Conservation (phyloP, 129 eudicot genomes). For the Silybum marianum region DNA sequence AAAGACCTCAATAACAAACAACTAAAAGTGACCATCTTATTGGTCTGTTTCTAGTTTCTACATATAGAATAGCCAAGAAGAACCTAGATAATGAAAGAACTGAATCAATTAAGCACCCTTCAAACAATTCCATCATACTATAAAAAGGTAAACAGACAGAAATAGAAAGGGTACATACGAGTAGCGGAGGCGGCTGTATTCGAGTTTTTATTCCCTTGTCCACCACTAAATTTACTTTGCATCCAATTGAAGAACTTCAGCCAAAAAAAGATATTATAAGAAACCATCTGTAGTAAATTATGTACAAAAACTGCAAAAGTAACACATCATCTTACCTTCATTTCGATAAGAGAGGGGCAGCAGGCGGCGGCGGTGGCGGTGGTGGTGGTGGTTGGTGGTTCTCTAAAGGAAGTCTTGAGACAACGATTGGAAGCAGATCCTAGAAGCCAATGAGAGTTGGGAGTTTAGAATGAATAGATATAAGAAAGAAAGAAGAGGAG, state of each 20-base stretch:
- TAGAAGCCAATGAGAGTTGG: conserved; percentile 66
- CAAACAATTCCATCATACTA: not conserved
- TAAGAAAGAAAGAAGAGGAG: conserved; percentile 9
- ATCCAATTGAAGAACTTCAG: conserved; percentile 90
- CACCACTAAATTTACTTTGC: conserved; percentile 68
- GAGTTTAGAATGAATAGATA: conserved; percentile 41
- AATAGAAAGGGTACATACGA: conserved; percentile 40
- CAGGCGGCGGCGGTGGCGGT: not conserved
- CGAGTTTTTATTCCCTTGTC: conserved; percentile 48
- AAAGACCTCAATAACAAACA: not conserved
- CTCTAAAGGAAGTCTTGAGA: not conserved
- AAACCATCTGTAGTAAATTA: not conserved
- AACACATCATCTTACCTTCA: conserved; percentile 58
- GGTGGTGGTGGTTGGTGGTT: not conserved
- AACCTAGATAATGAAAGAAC: not conserved
- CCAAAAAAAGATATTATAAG: conserved; percentile 21
- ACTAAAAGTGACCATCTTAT: not conserved
- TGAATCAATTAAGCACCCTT: not conserved
- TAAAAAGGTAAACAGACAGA: not conserved
- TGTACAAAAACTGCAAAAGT: not conserved
- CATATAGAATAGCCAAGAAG: too few relatives aligned
- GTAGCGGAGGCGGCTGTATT: conserved; percentile 37
- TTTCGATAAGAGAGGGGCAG: conserved; percentile 31
- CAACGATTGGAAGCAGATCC: conserved; percentile 44
- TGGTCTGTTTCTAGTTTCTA: not conserved